Evolutionary conservation across 1,284 basidiomycete species (phyloP), one percentile per base, ranked within the genome.

Genomic region (Sporisorium scitamineum): DNA sequence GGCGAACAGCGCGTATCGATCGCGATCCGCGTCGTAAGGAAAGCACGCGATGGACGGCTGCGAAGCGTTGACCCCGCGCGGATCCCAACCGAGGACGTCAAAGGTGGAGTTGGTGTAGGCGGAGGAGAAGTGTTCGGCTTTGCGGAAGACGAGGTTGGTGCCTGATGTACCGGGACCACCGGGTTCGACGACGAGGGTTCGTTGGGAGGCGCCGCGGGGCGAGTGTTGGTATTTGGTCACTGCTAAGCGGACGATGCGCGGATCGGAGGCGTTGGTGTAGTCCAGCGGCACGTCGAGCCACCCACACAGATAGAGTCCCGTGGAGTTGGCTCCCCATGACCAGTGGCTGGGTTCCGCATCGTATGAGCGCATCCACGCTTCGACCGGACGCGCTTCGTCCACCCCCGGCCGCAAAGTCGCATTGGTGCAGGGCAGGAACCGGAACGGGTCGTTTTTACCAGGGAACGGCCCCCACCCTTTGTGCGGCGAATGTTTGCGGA

Each of bases 281-380:
- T 78, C 76, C 31, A 78, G 64, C 16, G 76, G 71, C 13, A 78
- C 75, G 27, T 78, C 75, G 45, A 78, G 60, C 45, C 57, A 78
- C 0, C 75, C 70, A 41, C 67, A 74, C 3, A 73, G 64, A n/a
- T 73, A 73, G 29, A 73, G 68, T 5, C 41, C n/a, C n/a, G n/a
- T 48, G 5, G 27, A 0, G 22, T 18, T 26, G 2, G 39, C 54
- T 31, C 60, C 64, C 7, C 45, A 39, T 6, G 61, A 64, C 70
- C 70, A 73, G 54, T 73, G 60, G 9, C 14, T 2, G 5, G 29
- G 61, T 16, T 73, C 16, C 2, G 60, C 20, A 13, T 71, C 63
- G 47, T 58, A 71, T 22, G 67, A 51, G 5, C 26, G 26, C 14
- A 20, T 2, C 69, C 69, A 71, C 0, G 50, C 10, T 18, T 52